Conservation (phyloP, 2,329 filamentous ascomycete species). For the Drechslerella coelobrocha region DNA sequence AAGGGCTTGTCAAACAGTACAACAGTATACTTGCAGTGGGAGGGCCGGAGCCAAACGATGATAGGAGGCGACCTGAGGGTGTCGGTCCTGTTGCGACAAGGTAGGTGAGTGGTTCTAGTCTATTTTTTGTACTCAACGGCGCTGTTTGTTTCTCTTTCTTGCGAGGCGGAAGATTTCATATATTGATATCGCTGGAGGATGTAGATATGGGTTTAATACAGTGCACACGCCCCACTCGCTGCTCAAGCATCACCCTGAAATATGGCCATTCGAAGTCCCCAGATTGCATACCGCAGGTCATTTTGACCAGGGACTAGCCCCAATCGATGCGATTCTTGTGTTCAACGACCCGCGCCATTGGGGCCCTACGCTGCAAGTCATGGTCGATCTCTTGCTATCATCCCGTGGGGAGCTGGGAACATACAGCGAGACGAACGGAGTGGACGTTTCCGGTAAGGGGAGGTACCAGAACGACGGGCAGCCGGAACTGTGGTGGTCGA, state of each 20-base stretch:
- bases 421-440: constrained; percentile 74
- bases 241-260: constrained; percentile 39
- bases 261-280: constrained; percentile 44
- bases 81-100: constrained; percentile 56
- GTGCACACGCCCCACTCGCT: constrained; percentile 40
- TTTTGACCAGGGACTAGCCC: background rate
- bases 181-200: too few relatives aligned
- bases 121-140: constrained; percentile 37
- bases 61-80: constrained; percentile 30
- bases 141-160: constrained; percentile 54
- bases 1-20: constrained; percentile 67
- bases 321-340: constrained; percentile 85
- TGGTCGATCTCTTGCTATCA: constrained; percentile 83
- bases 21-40: constrained; percentile 77
- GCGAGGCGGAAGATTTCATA: background rate
- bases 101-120: constrained; percentile 69
- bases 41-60: constrained; percentile 63
- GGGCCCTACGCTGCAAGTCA: constrained; percentile 85
- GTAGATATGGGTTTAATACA: constrained; percentile 41
- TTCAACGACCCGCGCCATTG: constrained; percentile 97
- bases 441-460: constrained; percentile 18
- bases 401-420: constrained; percentile 81
- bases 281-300: constrained; percentile 14
- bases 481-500: constrained; percentile 83
- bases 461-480: constrained; percentile 86